Evolutionary conservation across 768 basidiomycete genomes (phyloP).

Genomic region (Pisolithus albus): DNA sequence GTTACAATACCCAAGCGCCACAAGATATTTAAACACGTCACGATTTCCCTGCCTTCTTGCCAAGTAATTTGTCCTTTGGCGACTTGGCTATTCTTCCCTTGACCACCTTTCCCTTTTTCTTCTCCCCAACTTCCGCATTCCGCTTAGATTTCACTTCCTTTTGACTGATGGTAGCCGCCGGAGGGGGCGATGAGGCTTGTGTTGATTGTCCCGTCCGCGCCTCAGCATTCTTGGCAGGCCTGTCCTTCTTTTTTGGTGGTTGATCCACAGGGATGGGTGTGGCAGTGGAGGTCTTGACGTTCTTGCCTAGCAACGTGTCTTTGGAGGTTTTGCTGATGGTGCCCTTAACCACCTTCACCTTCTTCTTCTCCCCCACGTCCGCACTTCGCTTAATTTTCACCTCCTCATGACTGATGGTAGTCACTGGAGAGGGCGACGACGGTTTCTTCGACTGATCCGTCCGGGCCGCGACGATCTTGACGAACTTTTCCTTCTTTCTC

Average conservation of each 20-base stretch:
- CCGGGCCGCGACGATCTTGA: neutral
- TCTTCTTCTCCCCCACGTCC: constrained; percentile 51
- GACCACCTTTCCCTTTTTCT: constrained; percentile 48
- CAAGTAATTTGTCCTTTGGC: constrained; percentile 49
- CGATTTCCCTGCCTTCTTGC: constrained; percentile 40
- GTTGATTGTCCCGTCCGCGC: constrained; percentile 8
- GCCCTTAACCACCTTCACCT: constrained; percentile 34
- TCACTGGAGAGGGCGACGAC: constrained; percentile 1
- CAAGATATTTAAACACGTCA: constrained; percentile 8
- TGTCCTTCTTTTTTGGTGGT: constrained; percentile 9
- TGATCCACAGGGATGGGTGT: constrained; percentile 4
- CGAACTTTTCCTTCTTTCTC: constrained; percentile 5
- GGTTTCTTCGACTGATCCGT: constrained; percentile 9
- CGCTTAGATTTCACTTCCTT: constrained; percentile 53
- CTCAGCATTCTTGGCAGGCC: neutral
- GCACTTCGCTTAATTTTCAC: constrained; percentile 47
- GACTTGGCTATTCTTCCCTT: constrained; percentile 38
- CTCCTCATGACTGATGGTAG: constrained; percentile 34
- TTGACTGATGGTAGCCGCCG: constrained; percentile 23
- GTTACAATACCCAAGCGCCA: neutral
- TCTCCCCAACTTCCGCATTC: constrained; percentile 37
- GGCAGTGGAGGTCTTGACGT: constrained; percentile 9
- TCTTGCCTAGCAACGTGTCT: constrained; percentile 48
- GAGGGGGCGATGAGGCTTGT: constrained; percentile 1
- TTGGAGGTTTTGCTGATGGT: constrained; percentile 47